Conservation (phyloP, 805 yeast genomes). For the Lachancea kluyveri region DNA sequence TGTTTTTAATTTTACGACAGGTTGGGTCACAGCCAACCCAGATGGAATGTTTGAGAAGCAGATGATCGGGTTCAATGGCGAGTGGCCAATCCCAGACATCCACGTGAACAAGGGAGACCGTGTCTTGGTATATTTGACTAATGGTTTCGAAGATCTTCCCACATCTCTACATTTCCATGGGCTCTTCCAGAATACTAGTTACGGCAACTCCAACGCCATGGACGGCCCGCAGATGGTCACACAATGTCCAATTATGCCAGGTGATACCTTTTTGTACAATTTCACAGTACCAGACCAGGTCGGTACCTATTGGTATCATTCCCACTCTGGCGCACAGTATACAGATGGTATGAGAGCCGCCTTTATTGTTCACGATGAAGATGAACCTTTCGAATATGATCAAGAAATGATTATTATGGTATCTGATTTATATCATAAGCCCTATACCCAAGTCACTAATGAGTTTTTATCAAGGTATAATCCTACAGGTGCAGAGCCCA, state of each 20-base stretch:
- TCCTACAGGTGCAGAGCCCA: slow-evolving; percentile 83
- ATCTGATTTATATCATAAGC: slow-evolving; percentile 59
- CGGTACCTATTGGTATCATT: slow-evolving; percentile 84
- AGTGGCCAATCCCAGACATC: slow-evolving; percentile 71
- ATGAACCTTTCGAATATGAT: slow-evolving; percentile 53
- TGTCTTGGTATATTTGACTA: slow-evolving; percentile 51
- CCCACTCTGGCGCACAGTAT: slow-evolving; percentile 72
- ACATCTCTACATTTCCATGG: slow-evolving; percentile 82
- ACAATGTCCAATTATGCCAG: slow-evolving; percentile 73
- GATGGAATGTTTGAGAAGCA: slow-evolving; percentile 52
- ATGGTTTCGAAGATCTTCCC: slow-evolving; percentile 44
- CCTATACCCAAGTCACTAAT: slow-evolving; percentile 39
- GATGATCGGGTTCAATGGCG: slow-evolving; percentile 61
- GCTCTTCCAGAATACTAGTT: slow-evolving; percentile 54
- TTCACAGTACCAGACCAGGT: slow-evolving; percentile 61
- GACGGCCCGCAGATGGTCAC: slow-evolving; percentile 79
- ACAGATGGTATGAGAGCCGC: slow-evolving; percentile 73
- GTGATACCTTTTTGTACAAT: slow-evolving; percentile 60
- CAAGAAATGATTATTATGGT: slow-evolving; percentile 53
- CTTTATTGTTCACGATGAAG: slow-evolving; percentile 55
- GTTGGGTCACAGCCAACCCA: slow-evolving; percentile 59
- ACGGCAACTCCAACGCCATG: slow-evolving; percentile 41
- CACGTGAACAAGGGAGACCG: slow-evolving; percentile 61
- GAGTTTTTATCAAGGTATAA: slow-evolving; percentile 57
- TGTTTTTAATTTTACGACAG: slow-evolving; percentile 48